Evolutionary conservation across 202 grass and related monocot genomes (phyloP).

Genomic region (Zoysia matrella): DNA sequence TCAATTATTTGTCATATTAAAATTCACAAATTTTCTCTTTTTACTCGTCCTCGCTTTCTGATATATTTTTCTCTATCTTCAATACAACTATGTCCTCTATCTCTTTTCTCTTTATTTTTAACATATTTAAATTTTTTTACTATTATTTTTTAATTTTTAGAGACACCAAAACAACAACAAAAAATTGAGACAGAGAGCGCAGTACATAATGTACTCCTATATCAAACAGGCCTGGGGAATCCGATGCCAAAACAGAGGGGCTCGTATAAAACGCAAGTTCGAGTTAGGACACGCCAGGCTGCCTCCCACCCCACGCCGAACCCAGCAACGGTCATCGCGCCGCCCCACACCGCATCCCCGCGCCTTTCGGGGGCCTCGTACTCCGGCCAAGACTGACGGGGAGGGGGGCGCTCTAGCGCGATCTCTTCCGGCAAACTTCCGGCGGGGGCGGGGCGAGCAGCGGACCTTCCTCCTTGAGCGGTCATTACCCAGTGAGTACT

Average conservation of each 20-base stretch:
- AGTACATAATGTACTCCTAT: too few species aligned
- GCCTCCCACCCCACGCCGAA: background rate
- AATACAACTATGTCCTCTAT: too few species aligned
- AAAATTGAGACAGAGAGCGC: too few species aligned
- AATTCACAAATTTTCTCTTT: too few species aligned
- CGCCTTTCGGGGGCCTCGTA: background rate
- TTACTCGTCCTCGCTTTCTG: too few species aligned
- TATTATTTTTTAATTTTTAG: too few species aligned
- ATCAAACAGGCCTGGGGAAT: too few species aligned
- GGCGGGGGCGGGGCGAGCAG: background rate
- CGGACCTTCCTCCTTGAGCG: background rate
- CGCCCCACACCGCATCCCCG: background rate
- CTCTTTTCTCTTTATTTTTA: too few species aligned
- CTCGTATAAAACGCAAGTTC: background rate
- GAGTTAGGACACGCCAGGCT: background rate
- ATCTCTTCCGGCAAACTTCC: background rate
- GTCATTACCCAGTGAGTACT: constrained; percentile 12
- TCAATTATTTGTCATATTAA: too few species aligned
- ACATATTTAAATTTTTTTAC: too few species aligned
- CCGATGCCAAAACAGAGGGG: background rate
- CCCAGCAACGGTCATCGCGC: constrained; percentile 48
- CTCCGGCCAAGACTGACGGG: background rate
- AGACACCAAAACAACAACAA: too few species aligned
- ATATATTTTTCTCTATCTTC: too few species aligned
- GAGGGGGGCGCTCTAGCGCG: background rate